phyloP scores from a whole-genome alignment of 1,139 yeast species.

The Wickerhamomyces sp. region DNA sequence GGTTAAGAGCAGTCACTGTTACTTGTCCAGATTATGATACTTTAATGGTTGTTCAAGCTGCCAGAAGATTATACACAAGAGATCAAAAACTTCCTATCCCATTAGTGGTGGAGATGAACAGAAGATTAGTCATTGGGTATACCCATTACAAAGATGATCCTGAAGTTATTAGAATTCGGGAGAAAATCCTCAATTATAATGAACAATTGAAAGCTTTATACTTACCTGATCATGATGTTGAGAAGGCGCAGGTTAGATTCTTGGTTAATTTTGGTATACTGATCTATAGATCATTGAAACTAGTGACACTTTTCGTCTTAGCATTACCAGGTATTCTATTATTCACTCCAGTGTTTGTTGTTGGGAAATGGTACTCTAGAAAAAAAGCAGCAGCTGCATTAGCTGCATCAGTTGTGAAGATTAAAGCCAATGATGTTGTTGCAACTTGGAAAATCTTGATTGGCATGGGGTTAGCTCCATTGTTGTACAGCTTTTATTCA shows the following conservation, averaged over 20 bases:
- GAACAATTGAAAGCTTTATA: conserved; percentile 60
- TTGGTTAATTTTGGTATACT: conserved; percentile 42
- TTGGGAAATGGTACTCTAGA: conserved; percentile 68
- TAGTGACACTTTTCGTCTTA: conserved; percentile 49
- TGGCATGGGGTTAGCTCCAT: conserved; percentile 84
- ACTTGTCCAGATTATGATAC: conserved; percentile 92
- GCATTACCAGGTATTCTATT: conserved; percentile 83
- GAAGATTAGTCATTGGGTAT: conserved; percentile 79
- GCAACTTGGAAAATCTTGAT: conserved; percentile 96
- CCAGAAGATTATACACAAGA: conserved; percentile 82
- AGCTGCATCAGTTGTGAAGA: conserved; percentile 85
- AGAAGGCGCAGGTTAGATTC: conserved; percentile 51
- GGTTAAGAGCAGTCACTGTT: conserved; percentile 84
- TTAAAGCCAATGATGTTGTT: conserved; percentile 85
- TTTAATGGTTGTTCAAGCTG: conserved; percentile 87
- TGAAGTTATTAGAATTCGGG: conserved; percentile 52
- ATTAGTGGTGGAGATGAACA: conserved; percentile 81
- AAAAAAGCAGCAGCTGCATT: conserved; percentile 75
- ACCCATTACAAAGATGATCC: conserved; percentile 70
- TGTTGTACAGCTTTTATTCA: conserved; percentile 78
- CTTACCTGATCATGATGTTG: conserved; percentile 88
- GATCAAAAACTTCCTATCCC: conserved; percentile 73
- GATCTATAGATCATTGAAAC: conserved; percentile 47
- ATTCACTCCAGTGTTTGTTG: conserved; percentile 81
- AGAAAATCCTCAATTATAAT: conserved; percentile 66